Percentiles rank a stretch among this genome's conserved stretches.
Conservation (phyloP, 2,329 filamentous ascomycete species). For the Trichoderma simmonsii region DNA sequence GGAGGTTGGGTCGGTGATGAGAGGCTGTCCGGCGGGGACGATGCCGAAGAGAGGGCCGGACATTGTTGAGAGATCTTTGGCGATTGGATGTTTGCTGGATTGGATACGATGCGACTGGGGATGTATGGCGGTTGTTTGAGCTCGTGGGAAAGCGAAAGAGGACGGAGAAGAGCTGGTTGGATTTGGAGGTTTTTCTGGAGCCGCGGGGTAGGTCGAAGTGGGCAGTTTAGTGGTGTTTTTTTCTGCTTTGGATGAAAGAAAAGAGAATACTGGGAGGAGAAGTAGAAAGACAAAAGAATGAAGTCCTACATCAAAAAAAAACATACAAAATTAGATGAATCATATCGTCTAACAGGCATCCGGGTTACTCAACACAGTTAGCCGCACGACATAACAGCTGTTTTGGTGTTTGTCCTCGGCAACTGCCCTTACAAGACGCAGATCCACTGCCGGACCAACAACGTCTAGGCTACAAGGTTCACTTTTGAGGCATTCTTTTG, state of each 20-base stretch:
- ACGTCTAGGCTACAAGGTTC: background rate
- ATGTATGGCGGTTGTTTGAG: background rate
- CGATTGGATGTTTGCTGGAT: background rate
- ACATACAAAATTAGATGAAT: background rate
- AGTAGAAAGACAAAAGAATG: background rate
- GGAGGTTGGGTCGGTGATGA: conserved; percentile 54
- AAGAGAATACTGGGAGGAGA: background rate
- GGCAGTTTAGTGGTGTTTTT: background rate
- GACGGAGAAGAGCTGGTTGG: background rate
- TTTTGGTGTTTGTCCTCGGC: background rate
- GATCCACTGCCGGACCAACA: background rate
- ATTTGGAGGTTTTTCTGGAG: background rate
- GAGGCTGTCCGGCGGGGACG: conserved; percentile 57
- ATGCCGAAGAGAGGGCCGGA: conserved; percentile 54
- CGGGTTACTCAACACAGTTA: conserved; percentile 1
- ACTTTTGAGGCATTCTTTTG: background rate
- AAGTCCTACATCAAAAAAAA: background rate
- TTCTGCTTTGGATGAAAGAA: background rate
- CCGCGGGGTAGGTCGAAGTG: background rate
- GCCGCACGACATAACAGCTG: background rate
- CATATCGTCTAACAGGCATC: background rate
- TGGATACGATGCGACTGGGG: background rate
- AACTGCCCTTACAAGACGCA: background rate
- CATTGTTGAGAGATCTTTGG: conserved; percentile 29
- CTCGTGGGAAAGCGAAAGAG: background rate